Percentiles rank a stretch among this genome's conserved stretches.
phyloP scores from a whole-genome alignment of 768 basidiomycete genomes.

The Leccinum pellstonianum region DNA sequence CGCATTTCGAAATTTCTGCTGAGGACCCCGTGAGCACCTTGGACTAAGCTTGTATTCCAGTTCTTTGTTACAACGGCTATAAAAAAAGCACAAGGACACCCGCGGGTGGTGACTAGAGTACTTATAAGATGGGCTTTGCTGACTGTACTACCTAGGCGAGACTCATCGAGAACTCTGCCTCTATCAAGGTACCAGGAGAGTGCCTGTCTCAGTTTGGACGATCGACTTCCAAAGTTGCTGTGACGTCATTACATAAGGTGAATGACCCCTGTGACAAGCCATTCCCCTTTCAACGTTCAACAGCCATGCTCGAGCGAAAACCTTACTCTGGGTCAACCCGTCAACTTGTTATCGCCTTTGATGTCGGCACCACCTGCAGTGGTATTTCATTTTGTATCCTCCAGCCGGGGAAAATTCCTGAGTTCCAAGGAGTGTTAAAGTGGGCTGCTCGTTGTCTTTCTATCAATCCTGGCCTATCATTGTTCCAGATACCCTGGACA shows the following conservation, averaged over 20 bases:
- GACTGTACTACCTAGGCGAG: background rate
- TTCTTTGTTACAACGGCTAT: no score
- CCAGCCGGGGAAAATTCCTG: background rate
- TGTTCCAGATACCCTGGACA: background rate
- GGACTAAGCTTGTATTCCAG: no score
- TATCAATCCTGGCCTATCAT: background rate
- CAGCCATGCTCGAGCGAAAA: conserved; percentile 30
- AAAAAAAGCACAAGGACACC: background rate
- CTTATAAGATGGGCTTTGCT: conserved; percentile 5
- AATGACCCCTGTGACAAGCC: background rate
- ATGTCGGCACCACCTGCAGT: conserved; percentile 11
- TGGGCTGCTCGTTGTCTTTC: background rate
- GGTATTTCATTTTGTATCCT: background rate
- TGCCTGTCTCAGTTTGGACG: background rate
- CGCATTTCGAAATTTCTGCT: no score
- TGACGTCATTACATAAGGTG: background rate
- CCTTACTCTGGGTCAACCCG: conserved; percentile 34
- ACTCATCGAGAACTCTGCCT: background rate
- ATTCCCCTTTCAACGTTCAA: background rate
- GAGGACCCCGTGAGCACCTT: no score
- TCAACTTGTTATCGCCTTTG: conserved; percentile 37
- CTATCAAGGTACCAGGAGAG: no score
- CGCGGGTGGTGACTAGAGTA: background rate
- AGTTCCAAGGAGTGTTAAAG: background rate
- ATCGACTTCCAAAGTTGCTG: background rate